Evolutionary conservation across 495 filamentous ascomycete genomes (phyloP), one percentile per base, ranked within the genome.

Genomic region (Evernia prunastri): DNA sequence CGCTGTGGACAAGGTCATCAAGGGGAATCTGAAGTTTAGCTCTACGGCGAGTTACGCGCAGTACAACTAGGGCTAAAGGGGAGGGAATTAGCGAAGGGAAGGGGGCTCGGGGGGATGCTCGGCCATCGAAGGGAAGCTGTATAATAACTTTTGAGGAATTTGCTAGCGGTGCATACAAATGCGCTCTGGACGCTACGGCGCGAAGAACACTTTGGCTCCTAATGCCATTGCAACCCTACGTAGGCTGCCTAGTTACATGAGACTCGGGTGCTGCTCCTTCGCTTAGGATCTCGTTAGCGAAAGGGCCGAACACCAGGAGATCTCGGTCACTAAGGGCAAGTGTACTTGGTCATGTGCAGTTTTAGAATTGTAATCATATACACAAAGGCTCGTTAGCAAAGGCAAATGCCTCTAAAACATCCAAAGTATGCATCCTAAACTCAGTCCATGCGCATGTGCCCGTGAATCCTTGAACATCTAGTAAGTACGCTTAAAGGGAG

Each of bases 11-110:
- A 98, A 98, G 86, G 94, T 98, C 61, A 98, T 98, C 78, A 97
- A 97, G 85, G 92, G 91, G 65, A 96, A 96, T 76, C 80, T 96
- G 74, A 98, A 98, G 83, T 98, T 98, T 82, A 97, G 96, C 83
- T 96, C 91, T 62, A 98, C 94, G 60, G 94, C 95, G 31, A 92
- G 91, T 61, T 98, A 98, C 79, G 95, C 95, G 86, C 94, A 97
- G 76, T 98, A 98, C 83, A 98, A 98, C 77, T 98, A 63, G 31
- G 15, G 5, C 18, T 11, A 17, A 33, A n/a, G 40, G 39, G 6
- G 23, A 47, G 13, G 36, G 17, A 9, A 56, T 37, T 35, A 25
- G 43, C 31, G 2, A 9, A 8, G 17, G 15, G 45, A 4, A 42
- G n/a, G 31, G 57, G n/a, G n/a, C n/a, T n/a, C n/a, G n/a, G n/a